Evolutionary conservation across 108 stramenopile genomes (phyloP).

Genomic region (Epithemia pelagica): DNA sequence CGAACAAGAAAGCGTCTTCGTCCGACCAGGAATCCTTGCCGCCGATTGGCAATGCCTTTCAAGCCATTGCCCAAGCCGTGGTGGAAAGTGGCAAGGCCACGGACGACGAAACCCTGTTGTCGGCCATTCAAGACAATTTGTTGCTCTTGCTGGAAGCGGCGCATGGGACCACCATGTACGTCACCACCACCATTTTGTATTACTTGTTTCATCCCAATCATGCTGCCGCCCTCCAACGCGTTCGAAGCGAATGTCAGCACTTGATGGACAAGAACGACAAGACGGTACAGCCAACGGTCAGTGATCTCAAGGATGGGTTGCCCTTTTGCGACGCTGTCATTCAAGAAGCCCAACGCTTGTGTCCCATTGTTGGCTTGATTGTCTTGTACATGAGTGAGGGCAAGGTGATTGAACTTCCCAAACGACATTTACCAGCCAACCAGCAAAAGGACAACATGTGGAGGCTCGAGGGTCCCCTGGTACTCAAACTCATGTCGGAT

Average conservation of each 20-base stretch:
- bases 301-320: neutral
- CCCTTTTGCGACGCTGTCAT: neutral
- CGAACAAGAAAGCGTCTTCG: neutral
- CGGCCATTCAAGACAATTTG: slow-evolving; percentile 3
- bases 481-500: neutral
- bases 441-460: neutral
- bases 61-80: slow-evolving; percentile 13
- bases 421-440: neutral
- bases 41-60: slow-evolving; percentile 7
- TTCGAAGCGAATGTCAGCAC: slow-evolving; percentile 1
- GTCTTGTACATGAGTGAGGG: neutral
- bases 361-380: neutral
- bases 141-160: slow-evolving; percentile 14
- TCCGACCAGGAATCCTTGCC: neutral
- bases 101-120: no score
- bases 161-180: slow-evolving; percentile 18
- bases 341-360: slow-evolving; percentile 6
- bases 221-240: neutral
- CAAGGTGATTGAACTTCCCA: neutral
- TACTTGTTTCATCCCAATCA: slow-evolving; percentile 2
- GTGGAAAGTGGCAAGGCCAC: neutral
- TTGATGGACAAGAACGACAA: neutral
- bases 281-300: neutral
- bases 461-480: neutral
- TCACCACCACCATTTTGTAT: slow-evolving; percentile 9